These are phyloP conservation scores for Verticillium isaacii DNA, from an alignment of 2,329 filamentous ascomycete species.

Conservation along the genomic window DNA sequence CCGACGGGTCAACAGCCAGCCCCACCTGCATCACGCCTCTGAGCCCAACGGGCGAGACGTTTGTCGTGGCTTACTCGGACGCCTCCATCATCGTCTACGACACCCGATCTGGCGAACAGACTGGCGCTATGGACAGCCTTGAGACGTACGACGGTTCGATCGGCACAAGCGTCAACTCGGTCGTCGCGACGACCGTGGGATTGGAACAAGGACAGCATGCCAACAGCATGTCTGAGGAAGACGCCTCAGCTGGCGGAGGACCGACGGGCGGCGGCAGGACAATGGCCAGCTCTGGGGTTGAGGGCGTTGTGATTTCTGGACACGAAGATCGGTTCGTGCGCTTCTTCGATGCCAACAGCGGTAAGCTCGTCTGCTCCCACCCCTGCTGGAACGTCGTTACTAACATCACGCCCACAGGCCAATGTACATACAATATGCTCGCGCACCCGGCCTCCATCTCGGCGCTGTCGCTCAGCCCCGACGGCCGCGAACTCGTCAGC, in stretches of 20 bases:
- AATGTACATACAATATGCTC: constrained; percentile 99
- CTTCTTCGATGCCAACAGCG: constrained; percentile 98
- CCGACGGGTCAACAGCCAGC: constrained; percentile 61
- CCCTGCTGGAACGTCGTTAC: not conserved
- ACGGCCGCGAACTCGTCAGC: constrained; percentile 90
- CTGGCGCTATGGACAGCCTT: constrained; percentile 86
- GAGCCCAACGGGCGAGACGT: constrained; percentile 76
- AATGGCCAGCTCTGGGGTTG: constrained; percentile 70
- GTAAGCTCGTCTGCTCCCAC: constrained; percentile 49
- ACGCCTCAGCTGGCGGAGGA: constrained; percentile 64
- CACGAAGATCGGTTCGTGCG: constrained; percentile 95
- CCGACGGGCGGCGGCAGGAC: constrained; percentile 68
- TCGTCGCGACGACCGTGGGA: constrained; percentile 81
- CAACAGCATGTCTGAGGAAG: constrained; percentile 66
- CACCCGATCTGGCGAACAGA: constrained; percentile 84
- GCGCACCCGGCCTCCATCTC: constrained; percentile 93
- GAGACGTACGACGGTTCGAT: constrained; percentile 88
- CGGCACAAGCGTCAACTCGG: constrained; percentile 79
- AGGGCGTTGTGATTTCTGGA: constrained; percentile 91
- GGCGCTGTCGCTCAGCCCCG: constrained; percentile 83
- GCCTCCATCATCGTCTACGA: constrained; percentile 89
- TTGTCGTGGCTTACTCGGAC: constrained; percentile 90
- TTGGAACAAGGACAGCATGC: constrained; percentile 65
- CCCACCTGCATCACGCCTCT: constrained; percentile 92
- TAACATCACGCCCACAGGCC: constrained; percentile 51